Conservation (phyloP, 768 basidiomycete genomes). For the Pulveroboletus sp. region DNA sequence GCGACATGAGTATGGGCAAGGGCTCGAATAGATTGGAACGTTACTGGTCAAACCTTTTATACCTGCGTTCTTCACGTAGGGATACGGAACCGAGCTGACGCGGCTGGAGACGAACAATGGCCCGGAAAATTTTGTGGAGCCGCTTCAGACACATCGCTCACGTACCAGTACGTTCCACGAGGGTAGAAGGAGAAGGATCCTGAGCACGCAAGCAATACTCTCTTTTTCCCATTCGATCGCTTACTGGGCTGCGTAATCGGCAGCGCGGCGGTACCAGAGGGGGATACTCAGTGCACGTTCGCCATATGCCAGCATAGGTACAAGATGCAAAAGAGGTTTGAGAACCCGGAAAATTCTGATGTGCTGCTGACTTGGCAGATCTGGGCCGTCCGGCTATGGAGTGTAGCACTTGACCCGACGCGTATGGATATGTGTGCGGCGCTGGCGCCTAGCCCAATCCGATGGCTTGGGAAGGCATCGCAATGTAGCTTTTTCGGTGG, state of each 20-base stretch:
- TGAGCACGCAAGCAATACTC: not conserved
- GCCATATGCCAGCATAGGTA: not conserved
- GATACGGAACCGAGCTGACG: not conserved
- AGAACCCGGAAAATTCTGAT: too few relatives aligned
- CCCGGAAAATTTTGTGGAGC: not conserved
- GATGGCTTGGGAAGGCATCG: too few relatives aligned
- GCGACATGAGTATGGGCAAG: slow-evolving; percentile 16
- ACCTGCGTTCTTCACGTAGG: not conserved
- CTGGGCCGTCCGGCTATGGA: too few relatives aligned
- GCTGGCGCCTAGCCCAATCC: too few relatives aligned
- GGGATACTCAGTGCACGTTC: too few relatives aligned
- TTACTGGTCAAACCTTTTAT: slow-evolving; percentile 5
- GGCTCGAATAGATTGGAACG: not conserved
- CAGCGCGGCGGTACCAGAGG: not conserved
- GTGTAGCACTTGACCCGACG: too few relatives aligned
- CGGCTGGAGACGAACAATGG: not conserved
- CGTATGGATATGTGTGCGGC: too few relatives aligned
- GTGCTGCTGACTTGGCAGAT: too few relatives aligned
- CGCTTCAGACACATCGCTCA: not conserved
- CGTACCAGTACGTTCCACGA: not conserved
- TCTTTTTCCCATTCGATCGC: not conserved
- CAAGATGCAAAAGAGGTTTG: too few relatives aligned
- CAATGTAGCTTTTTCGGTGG: too few relatives aligned
- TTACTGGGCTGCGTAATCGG: slow-evolving; percentile 12
- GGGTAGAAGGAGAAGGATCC: slow-evolving; percentile 2